phyloP scores from a whole-genome alignment of 148 eudicot species.

The Diospyros kaki region DNA sequence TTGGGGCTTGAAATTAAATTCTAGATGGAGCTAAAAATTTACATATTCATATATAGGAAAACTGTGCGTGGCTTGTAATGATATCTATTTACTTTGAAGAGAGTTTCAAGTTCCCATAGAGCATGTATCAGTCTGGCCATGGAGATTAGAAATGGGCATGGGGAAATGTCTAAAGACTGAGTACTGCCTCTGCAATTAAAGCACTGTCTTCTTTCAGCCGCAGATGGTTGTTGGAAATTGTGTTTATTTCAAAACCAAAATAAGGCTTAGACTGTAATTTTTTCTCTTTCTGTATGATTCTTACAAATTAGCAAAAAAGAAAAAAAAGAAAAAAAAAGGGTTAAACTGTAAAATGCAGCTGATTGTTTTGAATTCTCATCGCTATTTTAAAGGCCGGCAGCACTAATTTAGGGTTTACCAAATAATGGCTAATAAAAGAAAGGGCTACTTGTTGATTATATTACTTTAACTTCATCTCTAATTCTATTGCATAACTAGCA shows the following conservation, averaged over 20 bases:
- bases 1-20: background rate
- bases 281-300: too few relatives aligned
- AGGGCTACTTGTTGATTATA: conserved; percentile 23
- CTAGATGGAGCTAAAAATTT: background rate
- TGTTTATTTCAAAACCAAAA: background rate
- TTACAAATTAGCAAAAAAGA: too few relatives aligned
- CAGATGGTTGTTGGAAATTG: background rate
- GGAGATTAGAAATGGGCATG: conserved; percentile 18
- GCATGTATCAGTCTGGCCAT: conserved; percentile 17
- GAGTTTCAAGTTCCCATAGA: conserved; percentile 58
- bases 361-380: background rate
- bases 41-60: too few relatives aligned
- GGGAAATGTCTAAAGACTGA: conserved; percentile 17
- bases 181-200: background rate
- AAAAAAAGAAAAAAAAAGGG: too few relatives aligned
- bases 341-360: background rate
- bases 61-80: background rate
- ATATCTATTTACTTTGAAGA: conserved; percentile 27
- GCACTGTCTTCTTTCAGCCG: background rate
- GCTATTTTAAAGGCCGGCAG: too few relatives aligned
- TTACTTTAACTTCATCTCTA: conserved; percentile 7
- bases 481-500: background rate
- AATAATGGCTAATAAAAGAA: too few relatives aligned
- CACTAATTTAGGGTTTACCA: too few relatives aligned
- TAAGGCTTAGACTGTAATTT: too few relatives aligned